phyloP scores from a whole-genome alignment of 2,329 filamentous ascomycete species.

The Sporothrix inflata region DNA sequence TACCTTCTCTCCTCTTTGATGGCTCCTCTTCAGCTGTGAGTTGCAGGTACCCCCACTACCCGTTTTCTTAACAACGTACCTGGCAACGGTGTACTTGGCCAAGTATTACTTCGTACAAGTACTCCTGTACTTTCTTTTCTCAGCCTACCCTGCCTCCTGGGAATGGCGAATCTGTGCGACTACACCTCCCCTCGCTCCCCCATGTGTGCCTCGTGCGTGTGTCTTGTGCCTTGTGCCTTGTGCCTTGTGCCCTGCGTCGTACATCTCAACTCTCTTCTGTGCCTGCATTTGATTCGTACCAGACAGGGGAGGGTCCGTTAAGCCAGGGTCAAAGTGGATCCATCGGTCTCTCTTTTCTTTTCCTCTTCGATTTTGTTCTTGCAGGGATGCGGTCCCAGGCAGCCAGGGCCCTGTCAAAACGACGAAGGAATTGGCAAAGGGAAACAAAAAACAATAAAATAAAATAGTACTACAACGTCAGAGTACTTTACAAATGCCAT shows the following conservation, averaged over 20 bases:
- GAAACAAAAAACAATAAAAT: neutral
- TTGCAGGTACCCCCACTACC: neutral
- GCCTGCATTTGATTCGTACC: neutral
- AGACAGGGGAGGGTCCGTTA: neutral
- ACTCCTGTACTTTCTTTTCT: neutral
- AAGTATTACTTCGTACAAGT: no score
- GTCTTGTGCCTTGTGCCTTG: neutral
- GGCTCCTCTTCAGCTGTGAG: neutral
- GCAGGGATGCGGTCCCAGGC: neutral
- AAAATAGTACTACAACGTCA: conserved; percentile 3
- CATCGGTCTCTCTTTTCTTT: neutral
- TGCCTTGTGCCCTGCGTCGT: no score
- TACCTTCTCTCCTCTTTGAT: neutral
- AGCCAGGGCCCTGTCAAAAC: neutral
- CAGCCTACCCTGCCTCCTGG: neutral
- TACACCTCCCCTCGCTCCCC: neutral
- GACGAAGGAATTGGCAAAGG: neutral
- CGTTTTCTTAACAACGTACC: neutral
- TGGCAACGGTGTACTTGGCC: no score
- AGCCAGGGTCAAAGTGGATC: neutral
- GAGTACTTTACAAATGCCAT: neutral
- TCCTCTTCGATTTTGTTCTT: neutral
- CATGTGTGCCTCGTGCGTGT: neutral
- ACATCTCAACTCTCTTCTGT: no score
- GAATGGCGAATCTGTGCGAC: neutral